These are phyloP conservation scores for Scopulariopsis brevicaulis DNA, from an alignment of 2,329 filamentous ascomycete species.

Conservation along the genomic window DNA sequence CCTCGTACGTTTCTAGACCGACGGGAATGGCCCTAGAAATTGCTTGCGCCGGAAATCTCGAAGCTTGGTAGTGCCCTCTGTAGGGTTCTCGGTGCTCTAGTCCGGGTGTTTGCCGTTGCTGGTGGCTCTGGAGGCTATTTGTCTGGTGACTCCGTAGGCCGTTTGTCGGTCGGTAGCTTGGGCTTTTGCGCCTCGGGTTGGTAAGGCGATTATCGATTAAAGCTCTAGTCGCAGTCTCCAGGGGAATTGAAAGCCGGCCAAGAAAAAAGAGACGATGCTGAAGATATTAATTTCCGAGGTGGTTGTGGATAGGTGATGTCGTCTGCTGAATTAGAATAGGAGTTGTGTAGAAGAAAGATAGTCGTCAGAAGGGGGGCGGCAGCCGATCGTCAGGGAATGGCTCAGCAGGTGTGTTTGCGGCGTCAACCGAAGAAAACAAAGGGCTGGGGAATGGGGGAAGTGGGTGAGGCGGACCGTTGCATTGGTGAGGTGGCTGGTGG, in stretches of 20 bases:
- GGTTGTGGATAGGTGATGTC: neutral
- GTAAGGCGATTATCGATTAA: neutral
- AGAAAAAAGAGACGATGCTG: neutral
- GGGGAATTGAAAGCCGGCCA: neutral
- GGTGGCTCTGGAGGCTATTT: neutral
- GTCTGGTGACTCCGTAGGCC: neutral
- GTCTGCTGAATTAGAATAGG: neutral
- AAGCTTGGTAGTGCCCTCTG: neutral
- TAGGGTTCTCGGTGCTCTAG: no score
- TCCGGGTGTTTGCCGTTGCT: neutral
- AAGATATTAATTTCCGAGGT: neutral
- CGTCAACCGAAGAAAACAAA: neutral
- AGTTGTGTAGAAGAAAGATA: neutral
- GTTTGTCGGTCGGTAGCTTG: neutral
- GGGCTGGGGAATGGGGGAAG: neutral
- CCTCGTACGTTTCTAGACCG: neutral
- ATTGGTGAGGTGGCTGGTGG: constrained; percentile 2
- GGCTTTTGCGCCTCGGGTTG: neutral
- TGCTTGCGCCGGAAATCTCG: neutral
- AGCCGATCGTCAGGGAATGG: neutral
- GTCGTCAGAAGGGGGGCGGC: neutral
- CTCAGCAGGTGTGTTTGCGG: neutral
- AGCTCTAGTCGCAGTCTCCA: neutral
- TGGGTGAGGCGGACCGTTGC: neutral
- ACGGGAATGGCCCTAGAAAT: neutral